Percentiles rank a stretch among this genome's conserved stretches.
phyloP scores from a whole-genome alignment of 495 filamentous ascomycete species.

The Staphylotrichum longicolle region DNA sequence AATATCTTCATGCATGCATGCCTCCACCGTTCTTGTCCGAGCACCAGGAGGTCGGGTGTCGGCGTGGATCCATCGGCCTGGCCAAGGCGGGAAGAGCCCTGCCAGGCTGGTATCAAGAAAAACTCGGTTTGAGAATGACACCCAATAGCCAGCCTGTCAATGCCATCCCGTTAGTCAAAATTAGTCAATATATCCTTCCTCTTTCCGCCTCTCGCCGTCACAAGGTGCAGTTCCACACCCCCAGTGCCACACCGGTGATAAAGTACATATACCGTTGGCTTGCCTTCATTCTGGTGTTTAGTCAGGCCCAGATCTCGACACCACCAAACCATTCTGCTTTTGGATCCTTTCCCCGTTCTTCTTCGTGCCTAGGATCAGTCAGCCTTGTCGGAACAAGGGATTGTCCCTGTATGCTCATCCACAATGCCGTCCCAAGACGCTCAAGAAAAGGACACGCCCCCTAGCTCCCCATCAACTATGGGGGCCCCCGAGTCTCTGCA shows the following conservation, averaged over 20 bases:
- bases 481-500: neutral
- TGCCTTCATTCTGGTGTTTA: neutral
- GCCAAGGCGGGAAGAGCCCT: constrained; percentile 8
- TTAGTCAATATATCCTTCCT: neutral
- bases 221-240: neutral
- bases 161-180: neutral
- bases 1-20: neutral
- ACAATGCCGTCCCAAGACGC: too few relatives aligned
- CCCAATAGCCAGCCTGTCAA: neutral
- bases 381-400: too few relatives aligned
- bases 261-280: neutral
- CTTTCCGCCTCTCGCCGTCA: neutral
- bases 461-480: neutral
- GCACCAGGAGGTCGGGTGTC: constrained; percentile 16
- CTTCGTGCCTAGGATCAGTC: neutral
- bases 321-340: neutral
- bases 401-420: too few relatives aligned
- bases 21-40: neutral
- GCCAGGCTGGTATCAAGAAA: constrained; percentile 2
- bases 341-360: too few relatives aligned
- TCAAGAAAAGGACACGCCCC: too few relatives aligned
- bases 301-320: neutral
- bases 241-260: neutral
- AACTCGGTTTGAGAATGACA: constrained; percentile 1
- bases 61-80: constrained; percentile 24